phyloP scores from a whole-genome alignment of 2,329 filamentous ascomycete species.

The Alternaria panax region DNA sequence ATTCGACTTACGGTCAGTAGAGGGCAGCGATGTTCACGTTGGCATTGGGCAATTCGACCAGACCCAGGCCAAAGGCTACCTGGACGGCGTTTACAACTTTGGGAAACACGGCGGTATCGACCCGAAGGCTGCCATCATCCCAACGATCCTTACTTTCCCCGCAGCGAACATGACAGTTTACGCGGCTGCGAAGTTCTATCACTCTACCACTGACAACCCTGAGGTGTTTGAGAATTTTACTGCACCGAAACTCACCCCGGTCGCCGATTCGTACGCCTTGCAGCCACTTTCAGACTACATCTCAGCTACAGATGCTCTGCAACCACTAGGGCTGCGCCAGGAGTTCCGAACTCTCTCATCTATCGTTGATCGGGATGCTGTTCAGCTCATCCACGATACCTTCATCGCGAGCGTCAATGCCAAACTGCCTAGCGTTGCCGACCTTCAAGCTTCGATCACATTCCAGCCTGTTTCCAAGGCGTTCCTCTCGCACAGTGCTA shows the following conservation, averaged over 20 bases:
- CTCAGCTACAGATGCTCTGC: constrained; percentile 16
- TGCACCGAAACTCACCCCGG: constrained; percentile 20
- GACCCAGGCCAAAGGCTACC: constrained; percentile 19
- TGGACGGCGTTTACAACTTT: constrained; percentile 33
- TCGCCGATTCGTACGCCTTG: constrained; percentile 22
- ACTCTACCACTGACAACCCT: constrained; percentile 21
- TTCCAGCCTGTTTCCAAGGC: constrained; percentile 32
- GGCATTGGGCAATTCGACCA: constrained; percentile 25
- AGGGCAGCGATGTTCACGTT: constrained; percentile 17
- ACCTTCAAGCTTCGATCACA: constrained; percentile 21
- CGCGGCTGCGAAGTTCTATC: constrained; percentile 28
- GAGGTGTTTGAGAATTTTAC: constrained; percentile 32
- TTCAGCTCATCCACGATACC: constrained; percentile 23
- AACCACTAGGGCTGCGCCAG: constrained; percentile 24
- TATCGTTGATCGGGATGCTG: constrained; percentile 22
- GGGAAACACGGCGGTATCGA: constrained; percentile 25
- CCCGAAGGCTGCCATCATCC: constrained; percentile 30
- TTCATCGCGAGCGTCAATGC: constrained; percentile 19
- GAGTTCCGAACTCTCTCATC: constrained; percentile 25
- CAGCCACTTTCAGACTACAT: constrained; percentile 24
- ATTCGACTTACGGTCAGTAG: constrained; percentile 23
- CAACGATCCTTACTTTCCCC: constrained; percentile 26
- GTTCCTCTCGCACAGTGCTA: constrained; percentile 21
- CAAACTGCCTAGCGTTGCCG: constrained; percentile 8
- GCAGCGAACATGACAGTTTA: constrained; percentile 22